These are phyloP conservation scores for Cyclostephanos tholiformis DNA, from an alignment of 108 stramenopile species.

Conservation along the genomic window DNA sequence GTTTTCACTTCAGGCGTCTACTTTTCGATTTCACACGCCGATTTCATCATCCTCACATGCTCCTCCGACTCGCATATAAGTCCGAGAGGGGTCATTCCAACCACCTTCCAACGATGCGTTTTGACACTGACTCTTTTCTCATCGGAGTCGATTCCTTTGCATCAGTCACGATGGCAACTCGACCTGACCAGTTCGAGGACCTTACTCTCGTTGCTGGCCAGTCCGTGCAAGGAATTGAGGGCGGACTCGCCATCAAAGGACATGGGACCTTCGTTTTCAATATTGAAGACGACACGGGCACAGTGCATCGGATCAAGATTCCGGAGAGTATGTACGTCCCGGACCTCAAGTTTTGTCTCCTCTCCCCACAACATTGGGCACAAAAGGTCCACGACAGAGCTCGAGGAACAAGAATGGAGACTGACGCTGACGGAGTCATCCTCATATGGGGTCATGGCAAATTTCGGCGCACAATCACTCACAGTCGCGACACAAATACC, in stretches of 20 bases:
- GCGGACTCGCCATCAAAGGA: too few species aligned
- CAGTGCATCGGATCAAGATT: conserved; percentile 7
- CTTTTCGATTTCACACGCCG: neutral
- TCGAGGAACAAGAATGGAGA: too few species aligned
- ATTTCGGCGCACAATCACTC: too few species aligned
- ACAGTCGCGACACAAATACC: too few species aligned
- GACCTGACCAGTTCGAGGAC: conserved; percentile 2
- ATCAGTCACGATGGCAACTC: conserved; percentile 18
- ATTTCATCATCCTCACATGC: neutral
- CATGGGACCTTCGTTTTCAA: conserved; percentile 19
- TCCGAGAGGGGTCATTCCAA: too few species aligned
- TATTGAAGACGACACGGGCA: conserved; percentile 6
- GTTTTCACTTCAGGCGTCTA: conserved; percentile 15
- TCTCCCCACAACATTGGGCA: too few species aligned
- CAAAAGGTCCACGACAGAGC: too few species aligned
- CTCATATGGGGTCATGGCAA: too few species aligned
- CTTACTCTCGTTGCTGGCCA: too few species aligned
- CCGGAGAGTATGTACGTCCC: conserved; percentile 12
- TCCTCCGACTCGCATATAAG: too few species aligned
- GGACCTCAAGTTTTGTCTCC: neutral
- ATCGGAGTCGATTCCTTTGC: conserved; percentile 22
- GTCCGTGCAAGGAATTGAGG: too few species aligned
- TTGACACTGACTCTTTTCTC: conserved; percentile 31
- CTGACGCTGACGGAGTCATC: too few species aligned
- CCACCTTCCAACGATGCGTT: neutral